Percentiles rank a stretch among this genome's conserved stretches.
Evolutionary conservation across 2,329 filamentous ascomycete species (phyloP).

Genomic region (Elsinoe perseae): DNA sequence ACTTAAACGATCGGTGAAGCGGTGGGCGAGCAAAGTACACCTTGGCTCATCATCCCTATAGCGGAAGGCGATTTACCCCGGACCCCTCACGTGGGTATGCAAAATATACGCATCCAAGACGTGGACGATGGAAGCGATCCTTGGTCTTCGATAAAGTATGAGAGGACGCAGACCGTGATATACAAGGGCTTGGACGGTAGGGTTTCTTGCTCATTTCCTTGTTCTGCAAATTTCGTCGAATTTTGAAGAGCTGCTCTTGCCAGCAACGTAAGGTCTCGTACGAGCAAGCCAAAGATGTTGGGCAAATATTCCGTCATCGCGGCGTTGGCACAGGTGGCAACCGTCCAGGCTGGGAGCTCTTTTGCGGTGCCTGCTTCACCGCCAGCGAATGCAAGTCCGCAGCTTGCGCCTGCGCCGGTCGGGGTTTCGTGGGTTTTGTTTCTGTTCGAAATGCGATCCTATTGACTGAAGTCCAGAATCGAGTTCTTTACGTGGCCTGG

Average conservation of each 20-base stretch:
- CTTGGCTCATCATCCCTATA: background rate
- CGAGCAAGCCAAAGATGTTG: background rate
- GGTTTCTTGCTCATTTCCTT: background rate
- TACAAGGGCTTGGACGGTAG: background rate
- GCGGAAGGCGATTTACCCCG: background rate
- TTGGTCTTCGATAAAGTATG: too few relatives aligned
- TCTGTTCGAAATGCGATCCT: background rate
- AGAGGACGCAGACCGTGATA: too few relatives aligned
- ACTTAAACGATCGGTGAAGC: too few relatives aligned
- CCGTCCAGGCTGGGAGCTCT: background rate
- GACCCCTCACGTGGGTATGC: background rate
- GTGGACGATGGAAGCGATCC: background rate
- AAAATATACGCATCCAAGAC: background rate
- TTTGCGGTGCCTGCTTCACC: constrained; percentile 5
- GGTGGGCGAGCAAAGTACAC: background rate
- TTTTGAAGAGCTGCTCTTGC: too few relatives aligned
- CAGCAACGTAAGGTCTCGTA: too few relatives aligned
- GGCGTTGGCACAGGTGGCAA: background rate
- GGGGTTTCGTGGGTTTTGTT: constrained; percentile 3
- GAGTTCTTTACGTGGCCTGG: constrained; percentile 14
- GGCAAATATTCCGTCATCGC: background rate
- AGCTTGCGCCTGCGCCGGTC: background rate
- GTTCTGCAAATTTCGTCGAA: too few relatives aligned
- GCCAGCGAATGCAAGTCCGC: background rate
- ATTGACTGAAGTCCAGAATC: background rate